Base-by-base conservation (phyloP, 2,329 filamentous ascomycete genomes). In the Daldinia sp. region DNA sequence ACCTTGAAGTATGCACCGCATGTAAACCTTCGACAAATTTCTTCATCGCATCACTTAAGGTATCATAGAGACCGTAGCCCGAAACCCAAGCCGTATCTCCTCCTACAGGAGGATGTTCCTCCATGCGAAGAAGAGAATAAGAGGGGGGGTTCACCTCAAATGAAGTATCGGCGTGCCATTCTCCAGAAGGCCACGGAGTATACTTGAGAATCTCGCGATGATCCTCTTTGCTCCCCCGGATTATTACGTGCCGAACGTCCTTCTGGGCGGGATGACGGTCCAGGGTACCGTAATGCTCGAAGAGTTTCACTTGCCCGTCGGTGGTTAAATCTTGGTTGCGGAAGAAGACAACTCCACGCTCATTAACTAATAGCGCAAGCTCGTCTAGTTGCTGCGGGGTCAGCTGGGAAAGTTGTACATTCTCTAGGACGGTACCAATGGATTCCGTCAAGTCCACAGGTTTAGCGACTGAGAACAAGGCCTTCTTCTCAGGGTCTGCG, bases 101-200 rank as follows among this genome's bases (percentile, higher is more conserved):
- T 1, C 81, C 81, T 4, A 81, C 77, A 6, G 73, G 73, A 0
- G 82, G 81, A 59, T 82, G 80, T 53, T 82, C 79, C 67, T 83
- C 79, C 79, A 83, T 83, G 15, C 81, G 75, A 9, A 84, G 73
- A n/a, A 84, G 67, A 1, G 81, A 83, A 63, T 83, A 84, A 1
- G 77, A 80, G 0, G 82, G 82, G 1, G 81, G 81, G 61, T 84
- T 83, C 61, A 82, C 76, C 68, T 84, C 81, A 63, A 83, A 83
- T 0, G 78, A 81, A 1, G 80, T 83, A 68, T 84, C 82, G 25
- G 81, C 79, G 59, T 83, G 81, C 61, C 79, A 83, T 47, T 82
- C 81, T 3, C 74, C 77, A 7, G 71, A 76, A 1, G 78, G 78
- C 79, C 80, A 83, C 0, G 80, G 80, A 1, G 81, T 83, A 68